Evolutionary conservation across 2,329 filamentous ascomycete species (phyloP), one percentile per base, ranked within the genome.

Genomic region (Pseudogymnoascus sp.): DNA sequence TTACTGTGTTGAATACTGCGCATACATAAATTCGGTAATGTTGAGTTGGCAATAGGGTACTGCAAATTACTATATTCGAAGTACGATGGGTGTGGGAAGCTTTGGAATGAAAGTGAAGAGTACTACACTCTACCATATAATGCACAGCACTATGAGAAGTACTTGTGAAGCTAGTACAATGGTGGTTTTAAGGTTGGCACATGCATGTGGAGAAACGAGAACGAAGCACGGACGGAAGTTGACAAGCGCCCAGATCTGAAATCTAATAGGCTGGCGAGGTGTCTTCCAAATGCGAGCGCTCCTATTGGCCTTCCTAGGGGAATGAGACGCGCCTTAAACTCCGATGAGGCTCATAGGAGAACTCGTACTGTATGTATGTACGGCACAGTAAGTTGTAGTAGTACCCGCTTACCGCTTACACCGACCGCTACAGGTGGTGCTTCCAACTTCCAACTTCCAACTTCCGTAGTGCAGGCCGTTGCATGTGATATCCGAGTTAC

Each of bases 361-460:
- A 18, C 18, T 18, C 18, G 18, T 18, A 18, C 18, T 18, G 18
- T 18, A 18, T 18, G 18, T 18, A 18, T 18, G 18, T 18, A 18
- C 18, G 18, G 18, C 18, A 18, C 18, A 18, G 18, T 18, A 2
- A 18, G 18, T 18, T 18, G 18, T 18, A 6, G 8, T 50, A 50
- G 41, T n/a, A 41, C 22, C 22, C 22, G 22, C 22, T 25, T 25
- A 4, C 22, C 18, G 18, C 18, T 18, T 18, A 18, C 18, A 18
- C 18, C 18, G 18, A 25, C 6, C 30, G 30, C 30, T 33, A 7
- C 7, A 33, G 6, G 25, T 18, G 7, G 47, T 7, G n/a, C 33
- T 53, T 53, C 47, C 47, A 50, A 50, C 43, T 53, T 53, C 47
- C 47, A 50, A 50, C 43, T 50, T 50, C 43, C 43, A 30, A 50